Percentiles rank a stretch among this genome's conserved stretches.
Evolutionary conservation across 2,329 filamentous ascomycete species (phyloP).

Genomic region (Trichoderma guizhouense): DNA sequence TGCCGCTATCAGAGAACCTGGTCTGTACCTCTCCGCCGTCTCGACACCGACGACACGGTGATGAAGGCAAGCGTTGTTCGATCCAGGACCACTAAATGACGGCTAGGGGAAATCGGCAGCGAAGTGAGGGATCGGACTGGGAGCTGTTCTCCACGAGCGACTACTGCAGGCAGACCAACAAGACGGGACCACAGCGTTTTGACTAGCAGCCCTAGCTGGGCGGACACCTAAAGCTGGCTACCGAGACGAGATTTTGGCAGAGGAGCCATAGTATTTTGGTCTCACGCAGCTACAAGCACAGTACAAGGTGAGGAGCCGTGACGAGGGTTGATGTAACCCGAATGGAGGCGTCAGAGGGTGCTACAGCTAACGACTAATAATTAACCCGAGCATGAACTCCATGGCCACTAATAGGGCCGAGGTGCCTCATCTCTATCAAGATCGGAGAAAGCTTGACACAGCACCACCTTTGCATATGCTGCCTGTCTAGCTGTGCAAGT

Average conservation of each 20-base stretch:
- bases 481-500: not conserved
- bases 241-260: not conserved
- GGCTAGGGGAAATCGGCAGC: conserved; percentile 14
- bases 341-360: not conserved
- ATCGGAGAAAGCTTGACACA: not conserved
- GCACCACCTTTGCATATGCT: not conserved
- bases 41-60: not conserved
- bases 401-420: not conserved
- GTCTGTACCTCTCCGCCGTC: not conserved
- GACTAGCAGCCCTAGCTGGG: conserved; percentile 8
- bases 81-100: conserved; percentile 4
- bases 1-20: conserved; percentile 15
- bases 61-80: conserved; percentile 5
- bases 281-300: not conserved
- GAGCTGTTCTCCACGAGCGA: conserved; percentile 10
- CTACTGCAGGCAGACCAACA: conserved; percentile 9
- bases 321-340: conserved; percentile 17
- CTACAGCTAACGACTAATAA: not conserved
- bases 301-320: not conserved
- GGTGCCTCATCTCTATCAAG: not conserved
- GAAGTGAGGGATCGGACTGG: conserved; percentile 17
- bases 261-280: not conserved
- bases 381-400: not conserved
- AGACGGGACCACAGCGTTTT: conserved; percentile 15
- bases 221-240: not conserved